phyloP scores from a whole-genome alignment of 805 yeast species.

The Saccharomyces kudriavzevii region DNA sequence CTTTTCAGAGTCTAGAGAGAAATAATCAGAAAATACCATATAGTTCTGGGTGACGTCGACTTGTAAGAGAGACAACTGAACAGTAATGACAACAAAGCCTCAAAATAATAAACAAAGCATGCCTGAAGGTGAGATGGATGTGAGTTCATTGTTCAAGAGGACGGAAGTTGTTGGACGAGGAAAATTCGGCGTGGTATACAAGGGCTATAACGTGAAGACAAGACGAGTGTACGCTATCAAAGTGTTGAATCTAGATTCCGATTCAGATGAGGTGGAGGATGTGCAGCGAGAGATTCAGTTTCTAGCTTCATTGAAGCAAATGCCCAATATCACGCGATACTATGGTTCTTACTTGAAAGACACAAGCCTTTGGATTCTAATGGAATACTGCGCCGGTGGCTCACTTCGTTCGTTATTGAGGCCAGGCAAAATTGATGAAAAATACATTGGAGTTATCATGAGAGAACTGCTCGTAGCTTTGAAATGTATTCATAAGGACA shows the following conservation, averaged over 20 bases:
- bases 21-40: neutral
- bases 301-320: slow-evolving; percentile 68
- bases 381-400: slow-evolving; percentile 98
- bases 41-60: neutral
- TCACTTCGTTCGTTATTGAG: slow-evolving; percentile 75
- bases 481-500: slow-evolving; percentile 73
- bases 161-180: slow-evolving; percentile 94
- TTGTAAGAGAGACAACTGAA: neutral
- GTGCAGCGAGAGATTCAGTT: slow-evolving; percentile 90
- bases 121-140: slow-evolving; percentile 16
- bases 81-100: neutral
- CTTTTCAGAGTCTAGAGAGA: neutral
- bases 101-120: slow-evolving; percentile 3
- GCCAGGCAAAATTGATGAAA: slow-evolving; percentile 85
- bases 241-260: slow-evolving; percentile 84
- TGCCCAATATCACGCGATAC: slow-evolving; percentile 89
- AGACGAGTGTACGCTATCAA: slow-evolving; percentile 85
- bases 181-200: slow-evolving; percentile 93
- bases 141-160: slow-evolving; percentile 50
- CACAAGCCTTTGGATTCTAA: slow-evolving; percentile 91
- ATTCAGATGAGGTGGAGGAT: slow-evolving; percentile 88
- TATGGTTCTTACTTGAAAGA: slow-evolving; percentile 83
- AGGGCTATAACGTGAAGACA: slow-evolving; percentile 64
- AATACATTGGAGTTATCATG: slow-evolving; percentile 71
- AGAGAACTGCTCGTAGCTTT: slow-evolving; percentile 77